phyloP scores from a whole-genome alignment of 2,329 filamentous ascomycete genomes.

The Exserohilum rostratum region DNA sequence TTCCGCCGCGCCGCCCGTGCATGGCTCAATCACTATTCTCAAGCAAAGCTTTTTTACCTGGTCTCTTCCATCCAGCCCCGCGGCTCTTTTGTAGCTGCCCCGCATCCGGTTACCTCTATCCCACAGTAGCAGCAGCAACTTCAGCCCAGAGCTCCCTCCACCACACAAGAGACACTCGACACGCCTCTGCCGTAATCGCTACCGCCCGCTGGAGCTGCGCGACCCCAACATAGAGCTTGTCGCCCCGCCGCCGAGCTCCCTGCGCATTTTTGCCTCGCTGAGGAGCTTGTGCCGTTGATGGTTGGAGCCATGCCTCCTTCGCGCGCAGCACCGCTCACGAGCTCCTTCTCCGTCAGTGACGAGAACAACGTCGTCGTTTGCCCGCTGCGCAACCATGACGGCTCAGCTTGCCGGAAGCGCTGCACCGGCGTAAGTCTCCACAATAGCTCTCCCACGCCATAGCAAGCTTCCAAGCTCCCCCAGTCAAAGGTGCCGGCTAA shows the following conservation, averaged over 20 bases:
- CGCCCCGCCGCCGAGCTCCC: constrained; percentile 1
- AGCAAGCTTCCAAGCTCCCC: constrained; percentile 9
- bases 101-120: constrained; percentile 16
- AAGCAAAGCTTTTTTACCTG: constrained; percentile 9
- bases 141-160: constrained; percentile 11
- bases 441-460: constrained; percentile 9
- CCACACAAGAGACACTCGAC: constrained; percentile 7
- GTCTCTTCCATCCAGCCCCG: constrained; percentile 11
- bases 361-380: constrained; percentile 96
- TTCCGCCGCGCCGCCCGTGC: background rate
- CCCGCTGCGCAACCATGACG: constrained; percentile 93
- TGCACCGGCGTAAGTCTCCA: constrained; percentile 88
- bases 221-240: constrained; percentile 7
- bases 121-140: constrained; percentile 16
- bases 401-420: constrained; percentile 94
- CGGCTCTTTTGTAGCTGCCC: constrained; percentile 13
- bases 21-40: constrained; percentile 5
- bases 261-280: constrained; percentile 11
- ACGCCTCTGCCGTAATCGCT: constrained; percentile 2
- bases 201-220: constrained; percentile 6
- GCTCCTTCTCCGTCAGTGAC: constrained; percentile 90
- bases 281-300: constrained; percentile 43
- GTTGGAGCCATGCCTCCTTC: constrained; percentile 75
- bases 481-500: constrained; percentile 16
- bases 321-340: constrained; percentile 80